phyloP scores from a whole-genome alignment of 345 rosid genomes.

The Diplotaxis tenuifolia region DNA sequence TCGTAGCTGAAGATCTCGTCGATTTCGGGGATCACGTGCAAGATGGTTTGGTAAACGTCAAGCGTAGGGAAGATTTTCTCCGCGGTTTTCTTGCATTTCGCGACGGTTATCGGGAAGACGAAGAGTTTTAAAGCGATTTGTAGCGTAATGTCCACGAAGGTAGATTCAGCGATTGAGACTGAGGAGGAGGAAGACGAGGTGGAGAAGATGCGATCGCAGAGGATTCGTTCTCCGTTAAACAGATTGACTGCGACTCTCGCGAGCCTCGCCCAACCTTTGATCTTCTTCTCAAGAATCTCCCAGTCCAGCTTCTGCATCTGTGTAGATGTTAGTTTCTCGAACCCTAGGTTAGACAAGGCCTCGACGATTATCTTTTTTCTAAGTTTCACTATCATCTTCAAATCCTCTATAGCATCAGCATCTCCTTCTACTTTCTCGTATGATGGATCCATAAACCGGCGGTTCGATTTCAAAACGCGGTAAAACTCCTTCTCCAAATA shows the following conservation, averaged over 20 bases:
- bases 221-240: constrained; percentile 65
- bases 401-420: constrained; percentile 43
- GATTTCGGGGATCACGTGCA: constrained; percentile 56
- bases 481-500: constrained; percentile 62
- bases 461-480: constrained; percentile 45
- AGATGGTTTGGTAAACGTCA: constrained; percentile 69
- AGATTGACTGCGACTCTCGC: constrained; percentile 51
- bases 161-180: constrained; percentile 46
- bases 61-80: constrained; percentile 79
- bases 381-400: constrained; percentile 56
- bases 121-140: constrained; percentile 60
- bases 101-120: constrained; percentile 59
- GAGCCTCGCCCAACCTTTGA: constrained; percentile 56
- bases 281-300: constrained; percentile 58
- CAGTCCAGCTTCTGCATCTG: constrained; percentile 65
- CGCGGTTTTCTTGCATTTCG: constrained; percentile 57
- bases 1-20: constrained; percentile 61
- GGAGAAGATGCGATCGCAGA: constrained; percentile 70
- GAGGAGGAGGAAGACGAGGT: constrained; percentile 50
- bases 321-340: constrained; percentile 45
- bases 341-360: constrained; percentile 51
- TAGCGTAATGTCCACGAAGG: constrained; percentile 51
- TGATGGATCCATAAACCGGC: constrained; percentile 43
- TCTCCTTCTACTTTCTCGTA: constrained; percentile 23
- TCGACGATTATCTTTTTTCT: constrained; percentile 64